These are phyloP conservation scores for Xylariaceae sp. DNA, from an alignment of 2,329 filamentous ascomycete genomes.

Conservation along the genomic window DNA sequence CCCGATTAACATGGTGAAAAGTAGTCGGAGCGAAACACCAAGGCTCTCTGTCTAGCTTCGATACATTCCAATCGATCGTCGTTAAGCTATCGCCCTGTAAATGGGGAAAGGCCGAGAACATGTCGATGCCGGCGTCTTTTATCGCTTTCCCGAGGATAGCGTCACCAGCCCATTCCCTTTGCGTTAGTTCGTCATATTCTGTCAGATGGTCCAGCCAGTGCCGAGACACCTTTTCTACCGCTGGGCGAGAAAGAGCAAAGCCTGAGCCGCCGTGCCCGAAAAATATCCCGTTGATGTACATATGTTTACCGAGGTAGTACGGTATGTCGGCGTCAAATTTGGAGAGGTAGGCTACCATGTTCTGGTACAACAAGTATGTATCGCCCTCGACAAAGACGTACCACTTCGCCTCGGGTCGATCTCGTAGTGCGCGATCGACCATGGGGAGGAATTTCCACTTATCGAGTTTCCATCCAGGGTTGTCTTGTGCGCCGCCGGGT, in stretches of 20 bases:
- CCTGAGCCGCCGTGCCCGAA: constrained; percentile 17
- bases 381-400: constrained; percentile 37
- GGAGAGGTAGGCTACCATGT: constrained; percentile 30
- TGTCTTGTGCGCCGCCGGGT: constrained; percentile 33
- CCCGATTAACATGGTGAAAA: constrained; percentile 3
- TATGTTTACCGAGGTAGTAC: constrained; percentile 32
- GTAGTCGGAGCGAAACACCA: constrained; percentile 6
- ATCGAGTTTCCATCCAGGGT: constrained; percentile 32
- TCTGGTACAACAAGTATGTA: constrained; percentile 34
- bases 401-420: constrained; percentile 34
- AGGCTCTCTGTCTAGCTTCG: constrained; percentile 4
- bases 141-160: background rate
- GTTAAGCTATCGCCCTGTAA: background rate
- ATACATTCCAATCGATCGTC: background rate
- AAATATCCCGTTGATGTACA: constrained; percentile 25
- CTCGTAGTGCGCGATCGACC: constrained; percentile 31
- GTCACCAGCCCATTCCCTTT: background rate
- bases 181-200: background rate
- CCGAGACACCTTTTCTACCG: background rate
- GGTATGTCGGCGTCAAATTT: constrained; percentile 24
- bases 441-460: constrained; percentile 39
- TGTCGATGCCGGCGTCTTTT: background rate
- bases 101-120: background rate
- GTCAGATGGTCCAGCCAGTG: background rate
- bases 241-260: background rate